These are phyloP conservation scores for Saposhnikovia divaricata DNA, from an alignment of 129 eudicot species.

Conservation along the genomic window DNA sequence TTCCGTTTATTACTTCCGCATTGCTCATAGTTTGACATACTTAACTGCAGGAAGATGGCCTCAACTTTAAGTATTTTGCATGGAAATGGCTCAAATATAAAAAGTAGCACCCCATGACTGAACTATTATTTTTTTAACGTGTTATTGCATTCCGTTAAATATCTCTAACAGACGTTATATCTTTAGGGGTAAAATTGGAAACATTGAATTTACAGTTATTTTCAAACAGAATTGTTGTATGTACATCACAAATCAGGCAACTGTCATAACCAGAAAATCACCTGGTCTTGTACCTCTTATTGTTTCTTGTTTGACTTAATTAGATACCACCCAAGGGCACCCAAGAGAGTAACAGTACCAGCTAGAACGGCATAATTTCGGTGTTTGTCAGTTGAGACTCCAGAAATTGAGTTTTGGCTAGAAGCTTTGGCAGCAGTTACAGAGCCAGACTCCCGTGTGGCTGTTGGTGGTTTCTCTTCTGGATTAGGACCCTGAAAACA, in stretches of 20 bases:
- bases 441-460: constrained; percentile 33
- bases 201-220: too few relatives aligned
- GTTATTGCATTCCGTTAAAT: too few relatives aligned
- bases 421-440: constrained; percentile 66
- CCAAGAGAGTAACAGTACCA: constrained; percentile 48
- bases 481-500: constrained; percentile 59
- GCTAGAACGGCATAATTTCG: constrained; percentile 80
- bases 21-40: too few relatives aligned
- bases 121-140: too few relatives aligned
- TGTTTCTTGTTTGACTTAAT: constrained; percentile 34
- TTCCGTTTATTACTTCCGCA: too few relatives aligned
- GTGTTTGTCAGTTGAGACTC: constrained; percentile 62
- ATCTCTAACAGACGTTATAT: too few relatives aligned
- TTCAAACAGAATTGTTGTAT: too few relatives aligned
- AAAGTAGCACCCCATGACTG: too few relatives aligned
- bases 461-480: constrained; percentile 45
- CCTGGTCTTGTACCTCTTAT: constrained; percentile 62
- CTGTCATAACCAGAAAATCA: background rate
- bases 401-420: constrained; percentile 31
- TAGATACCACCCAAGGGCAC: constrained; percentile 70
- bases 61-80: too few relatives aligned
- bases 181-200: too few relatives aligned
- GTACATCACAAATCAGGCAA: background rate
- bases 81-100: too few relatives aligned
- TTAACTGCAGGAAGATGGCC: too few relatives aligned